Base-by-base conservation (phyloP, 345 rosid genomes). In the Syzygium oleosum region DNA sequence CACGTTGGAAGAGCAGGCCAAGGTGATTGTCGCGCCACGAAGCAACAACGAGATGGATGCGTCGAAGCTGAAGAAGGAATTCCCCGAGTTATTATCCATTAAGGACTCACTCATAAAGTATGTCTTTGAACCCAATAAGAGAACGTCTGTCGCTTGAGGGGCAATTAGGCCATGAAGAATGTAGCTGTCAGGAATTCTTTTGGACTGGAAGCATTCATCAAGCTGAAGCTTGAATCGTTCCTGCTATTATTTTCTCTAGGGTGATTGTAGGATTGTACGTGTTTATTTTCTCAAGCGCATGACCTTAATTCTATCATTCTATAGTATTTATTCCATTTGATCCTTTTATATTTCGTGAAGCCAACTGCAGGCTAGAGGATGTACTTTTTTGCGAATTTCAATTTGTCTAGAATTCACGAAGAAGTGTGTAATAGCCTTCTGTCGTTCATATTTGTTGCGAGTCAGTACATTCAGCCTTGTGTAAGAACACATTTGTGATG, bases 31-130 rank as follows among this genome's bases (percentile, higher is more conserved):
- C 49, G 94, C 94, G 22, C 90, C 93, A 3, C 85, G 94, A 86
- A 92, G 93, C 92, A 92, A 92, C 93, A 92, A 91, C 52, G 93
- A 92, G 89, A 88, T 92, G 94, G 93, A 92, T 17, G 91, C 91
- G 3, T 89, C 94, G 34, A 92, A 92, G 89, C 78, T 92, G 91
- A 90, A 90, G 89, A 86, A 83, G 9, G 93, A 92, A 90, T 92
- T 91, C 88, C 92, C 94, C 0, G 93, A 90, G 87, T 84, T 92
- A 87, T 85, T 91, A 84, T 52, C 93, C 22, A 91, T 92, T 89
- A 92, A 92, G 89, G 93, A 90, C n/a, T 91, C 94, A 9, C 90
- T 91, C 85, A 73, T 92, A 61, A 91, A 92, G 85, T 87, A 89
- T 51, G 93, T 90, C 12, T 92, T 90, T 54, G 92, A 89, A 53